phyloP scores from a whole-genome alignment of 2,329 filamentous ascomycete genomes.

The Pseudogymnoascus destructans region DNA sequence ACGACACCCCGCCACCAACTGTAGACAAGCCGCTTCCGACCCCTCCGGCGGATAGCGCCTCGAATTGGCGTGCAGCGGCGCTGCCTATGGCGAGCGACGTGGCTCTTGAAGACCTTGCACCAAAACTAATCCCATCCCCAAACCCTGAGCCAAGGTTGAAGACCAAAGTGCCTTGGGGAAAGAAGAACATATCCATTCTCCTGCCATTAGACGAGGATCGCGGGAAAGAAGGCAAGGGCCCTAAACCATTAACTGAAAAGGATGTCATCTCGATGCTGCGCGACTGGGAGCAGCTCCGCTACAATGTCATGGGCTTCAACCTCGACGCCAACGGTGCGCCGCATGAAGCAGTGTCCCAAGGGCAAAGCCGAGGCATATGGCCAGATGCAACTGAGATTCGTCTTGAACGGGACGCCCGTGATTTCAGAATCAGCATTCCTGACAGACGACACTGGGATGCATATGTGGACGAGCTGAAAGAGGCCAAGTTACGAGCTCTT shows the following conservation, averaged over 20 bases:
- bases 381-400: conserved; percentile 47
- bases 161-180: conserved; percentile 63
- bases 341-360: conserved; percentile 15
- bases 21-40: conserved; percentile 10
- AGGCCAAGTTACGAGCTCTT: conserved; percentile 83
- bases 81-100: conserved; percentile 13
- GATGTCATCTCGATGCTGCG: conserved; percentile 50
- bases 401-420: conserved; percentile 38
- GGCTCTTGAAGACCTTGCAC: conserved; percentile 11
- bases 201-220: conserved; percentile 55
- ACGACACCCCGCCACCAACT: neutral
- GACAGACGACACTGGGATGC: conserved; percentile 47
- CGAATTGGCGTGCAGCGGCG: conserved; percentile 17
- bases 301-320: conserved; percentile 56
- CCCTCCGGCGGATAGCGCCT: neutral
- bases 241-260: conserved; percentile 39
- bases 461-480: conserved; percentile 71
- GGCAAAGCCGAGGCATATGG: conserved; percentile 56
- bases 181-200: conserved; percentile 59
- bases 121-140: conserved; percentile 16
- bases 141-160: conserved; percentile 40
- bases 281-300: conserved; percentile 57
- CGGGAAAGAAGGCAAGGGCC: conserved; percentile 41
- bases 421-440: conserved; percentile 54
- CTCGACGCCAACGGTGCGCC: conserved; percentile 35